phyloP scores from a whole-genome alignment of 2,329 filamentous ascomycete genomes.

The Boeremia exigua region DNA sequence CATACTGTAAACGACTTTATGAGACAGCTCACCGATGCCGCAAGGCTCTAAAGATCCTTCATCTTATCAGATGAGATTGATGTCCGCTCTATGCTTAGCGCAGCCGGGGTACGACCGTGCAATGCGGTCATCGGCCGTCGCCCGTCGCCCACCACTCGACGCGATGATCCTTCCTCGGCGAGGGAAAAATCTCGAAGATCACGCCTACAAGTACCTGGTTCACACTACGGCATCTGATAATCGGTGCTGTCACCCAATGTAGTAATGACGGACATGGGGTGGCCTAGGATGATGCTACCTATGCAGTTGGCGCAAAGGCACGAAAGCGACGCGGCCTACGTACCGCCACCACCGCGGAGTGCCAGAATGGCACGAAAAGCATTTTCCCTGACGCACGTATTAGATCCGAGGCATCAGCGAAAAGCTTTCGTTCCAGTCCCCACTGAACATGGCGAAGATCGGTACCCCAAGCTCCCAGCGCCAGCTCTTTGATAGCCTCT shows the following conservation, averaged over 20 bases:
- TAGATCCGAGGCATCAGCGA: slow-evolving; percentile 48
- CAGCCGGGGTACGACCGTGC: slow-evolving; percentile 14
- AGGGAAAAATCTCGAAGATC: slow-evolving; percentile 23
- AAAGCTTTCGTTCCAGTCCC: slow-evolving; percentile 8
- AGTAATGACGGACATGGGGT: slow-evolving; percentile 18
- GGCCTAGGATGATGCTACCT: slow-evolving; percentile 15
- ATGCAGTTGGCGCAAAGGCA: slow-evolving; percentile 5
- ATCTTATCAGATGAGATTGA: slow-evolving; percentile 42
- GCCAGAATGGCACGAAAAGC: slow-evolving; percentile 13
- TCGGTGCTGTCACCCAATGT: slow-evolving; percentile 25
- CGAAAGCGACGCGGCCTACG: slow-evolving; percentile 15
- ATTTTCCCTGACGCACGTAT: slow-evolving; percentile 12
- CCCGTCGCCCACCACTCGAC: slow-evolving; percentile 10
- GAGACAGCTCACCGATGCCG: slow-evolving; percentile 24
- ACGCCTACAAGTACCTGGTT: slow-evolving; percentile 2
- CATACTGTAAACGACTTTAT: slow-evolving; percentile 4
- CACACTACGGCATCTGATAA: slow-evolving; percentile 15
- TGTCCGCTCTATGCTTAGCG: slow-evolving; percentile 12
- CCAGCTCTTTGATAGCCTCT: slow-evolving; percentile 24
- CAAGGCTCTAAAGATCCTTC: neutral
- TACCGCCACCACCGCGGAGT: neutral
- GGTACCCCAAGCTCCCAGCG: slow-evolving; percentile 11
- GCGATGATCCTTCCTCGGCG: slow-evolving; percentile 23
- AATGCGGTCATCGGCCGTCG: slow-evolving; percentile 21
- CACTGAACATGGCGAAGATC: slow-evolving; percentile 21